Base-by-base conservation (phyloP, 2,329 filamentous ascomycete species). In the Rugonectria rugulosa region DNA sequence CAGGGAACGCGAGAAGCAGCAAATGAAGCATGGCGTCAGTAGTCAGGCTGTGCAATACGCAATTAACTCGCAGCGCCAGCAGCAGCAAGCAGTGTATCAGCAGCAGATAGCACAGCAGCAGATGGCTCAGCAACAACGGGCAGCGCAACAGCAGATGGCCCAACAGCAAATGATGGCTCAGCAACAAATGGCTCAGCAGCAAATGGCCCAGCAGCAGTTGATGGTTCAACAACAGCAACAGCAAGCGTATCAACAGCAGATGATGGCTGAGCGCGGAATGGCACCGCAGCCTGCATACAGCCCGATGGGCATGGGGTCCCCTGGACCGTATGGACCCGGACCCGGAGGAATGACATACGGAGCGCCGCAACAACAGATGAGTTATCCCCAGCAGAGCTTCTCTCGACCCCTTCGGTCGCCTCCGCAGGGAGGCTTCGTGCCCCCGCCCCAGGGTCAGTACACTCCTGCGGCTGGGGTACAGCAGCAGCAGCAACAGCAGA, bases 1-100 rank as follows among this genome's bases (percentile, higher is more conserved):
- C 2, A 85, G 92, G 12, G 91, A 97, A 71, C 86, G 87, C 10
- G 92, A 96, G 68, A 91, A 86, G 69, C 81, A 85, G 60, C 64
- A 68, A 17, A 59, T 66, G 45, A 56, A 36, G 41, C 53, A 56
- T 11, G 53, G 53, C 2, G 53, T 56, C 11, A 56, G 40, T n/a
- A 56, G 20, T n/a, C 53, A 56, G 21, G 36, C 43, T 14, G 65
- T 59, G 11, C 65, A 68, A 29, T 68, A 70, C 40, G 67, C 69
- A 9, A 63, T 65, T 62, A 70, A 70, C 15, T 67, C 65, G 37
- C 65, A 64, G 23, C 61, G 65, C 19, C 59, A 50, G 20, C 44
- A 48, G 36, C 64, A 64, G 14, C 67, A 67, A 43, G 57, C 71
- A 20, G 69, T 72, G 46, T 70, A 70, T n/a, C 62, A 68, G 6